phyloP scores from a whole-genome alignment of 345 rosid species.

The Eucalyptus guilfoylei region DNA sequence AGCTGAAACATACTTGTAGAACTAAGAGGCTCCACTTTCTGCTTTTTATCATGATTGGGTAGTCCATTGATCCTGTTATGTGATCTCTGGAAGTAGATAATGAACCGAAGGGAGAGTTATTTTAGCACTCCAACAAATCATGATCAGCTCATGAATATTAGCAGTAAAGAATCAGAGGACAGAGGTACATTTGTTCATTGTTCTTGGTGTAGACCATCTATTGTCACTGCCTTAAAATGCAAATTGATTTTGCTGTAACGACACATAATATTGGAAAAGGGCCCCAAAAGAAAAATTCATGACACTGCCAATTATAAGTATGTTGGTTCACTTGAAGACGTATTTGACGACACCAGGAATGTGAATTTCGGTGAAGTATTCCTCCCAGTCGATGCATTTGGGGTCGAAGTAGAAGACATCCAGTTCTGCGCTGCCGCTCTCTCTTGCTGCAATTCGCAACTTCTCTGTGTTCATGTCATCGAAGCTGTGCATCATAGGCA shows the following conservation, averaged over 20 bases:
- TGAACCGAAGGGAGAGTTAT: not conserved
- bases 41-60: not conserved
- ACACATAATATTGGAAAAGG: not conserved
- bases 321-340: constrained; percentile 18
- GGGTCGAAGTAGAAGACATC: constrained; percentile 44
- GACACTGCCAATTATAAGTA: not conserved
- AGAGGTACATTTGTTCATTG: not conserved
- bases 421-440: constrained; percentile 9
- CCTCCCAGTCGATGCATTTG: constrained; percentile 44
- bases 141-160: not conserved
- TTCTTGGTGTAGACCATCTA: not conserved
- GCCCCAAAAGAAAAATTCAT: not conserved
- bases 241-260: not conserved
- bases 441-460: constrained; percentile 17
- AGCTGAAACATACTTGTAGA: not conserved
- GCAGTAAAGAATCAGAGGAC: not conserved
- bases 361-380: constrained; percentile 42
- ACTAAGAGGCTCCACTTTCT: not conserved
- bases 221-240: not conserved
- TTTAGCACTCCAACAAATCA: not conserved
- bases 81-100: not conserved
- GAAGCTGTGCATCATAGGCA: constrained; percentile 20
- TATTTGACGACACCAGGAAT: constrained; percentile 51
- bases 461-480: constrained; percentile 51
- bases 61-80: not conserved